Percentiles rank a stretch among this genome's conserved stretches.
Evolutionary conservation across 2,329 filamentous ascomycete genomes (phyloP).

Genomic region (Phymatotrichopsis omnivora): DNA sequence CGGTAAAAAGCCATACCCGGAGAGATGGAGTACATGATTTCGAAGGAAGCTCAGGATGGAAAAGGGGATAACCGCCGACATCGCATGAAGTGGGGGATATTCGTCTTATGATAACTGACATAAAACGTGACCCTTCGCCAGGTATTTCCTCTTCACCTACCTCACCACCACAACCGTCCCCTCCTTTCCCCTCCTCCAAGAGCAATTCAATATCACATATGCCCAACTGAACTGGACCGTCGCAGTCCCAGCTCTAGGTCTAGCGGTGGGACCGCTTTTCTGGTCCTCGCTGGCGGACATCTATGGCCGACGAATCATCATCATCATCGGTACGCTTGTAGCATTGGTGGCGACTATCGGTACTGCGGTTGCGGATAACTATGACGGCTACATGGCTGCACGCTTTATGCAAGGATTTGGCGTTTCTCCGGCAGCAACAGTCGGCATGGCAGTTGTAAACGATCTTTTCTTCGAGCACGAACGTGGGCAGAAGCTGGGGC

Average conservation of each 20-base stretch:
- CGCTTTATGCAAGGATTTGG: constrained; percentile 50
- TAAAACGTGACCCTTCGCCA: no score
- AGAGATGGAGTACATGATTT: no score
- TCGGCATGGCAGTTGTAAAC: constrained; percentile 43
- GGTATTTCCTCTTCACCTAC: constrained; percentile 50
- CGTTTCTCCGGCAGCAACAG: constrained; percentile 44
- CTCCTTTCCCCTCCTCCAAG: constrained; percentile 43
- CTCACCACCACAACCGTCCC: constrained; percentile 48
- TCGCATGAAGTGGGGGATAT: no score
- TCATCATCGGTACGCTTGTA: constrained; percentile 40
- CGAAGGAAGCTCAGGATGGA: no score
- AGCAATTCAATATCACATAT: constrained; percentile 39
- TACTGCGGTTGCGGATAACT: constrained; percentile 35
- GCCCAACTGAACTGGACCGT: constrained; percentile 47
- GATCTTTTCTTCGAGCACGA: constrained; percentile 47
- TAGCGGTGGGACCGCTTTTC: constrained; percentile 43
- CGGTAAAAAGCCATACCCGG: no score
- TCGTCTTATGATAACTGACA: no score
- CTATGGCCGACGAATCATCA: constrained; percentile 43
- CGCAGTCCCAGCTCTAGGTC: constrained; percentile 43
- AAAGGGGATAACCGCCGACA: no score
- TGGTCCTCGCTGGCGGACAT: constrained; percentile 44
- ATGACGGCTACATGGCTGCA: constrained; percentile 47
- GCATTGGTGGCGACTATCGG: constrained; percentile 39
- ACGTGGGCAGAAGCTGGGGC: constrained; percentile 45